These are phyloP conservation scores for Mycena crocata DNA, from an alignment of 768 basidiomycete genomes.

Conservation along the genomic window DNA sequence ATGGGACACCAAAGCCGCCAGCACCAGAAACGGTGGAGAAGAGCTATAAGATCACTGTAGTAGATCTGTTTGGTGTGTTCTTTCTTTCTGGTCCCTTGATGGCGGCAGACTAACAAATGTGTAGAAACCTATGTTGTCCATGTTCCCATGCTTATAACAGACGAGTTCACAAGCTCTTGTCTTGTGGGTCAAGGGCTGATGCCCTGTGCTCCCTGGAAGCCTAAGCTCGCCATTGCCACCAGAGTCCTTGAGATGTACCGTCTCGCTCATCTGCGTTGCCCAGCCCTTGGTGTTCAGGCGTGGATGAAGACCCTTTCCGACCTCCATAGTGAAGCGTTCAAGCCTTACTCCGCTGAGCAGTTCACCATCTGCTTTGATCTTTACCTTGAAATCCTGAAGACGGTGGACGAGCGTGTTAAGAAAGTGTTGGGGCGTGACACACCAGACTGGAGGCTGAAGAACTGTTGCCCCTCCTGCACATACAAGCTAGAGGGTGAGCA, in stretches of 20 bases:
- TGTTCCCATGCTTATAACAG: not conserved
- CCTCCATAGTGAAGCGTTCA: conserved; percentile 18
- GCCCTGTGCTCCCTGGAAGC: not conserved
- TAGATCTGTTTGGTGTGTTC: too few relatives aligned
- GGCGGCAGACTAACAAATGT: too few relatives aligned
- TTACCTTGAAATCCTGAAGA: conserved; percentile 44
- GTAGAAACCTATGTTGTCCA: too few relatives aligned
- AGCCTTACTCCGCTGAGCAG: conserved; percentile 7
- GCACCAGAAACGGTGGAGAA: too few relatives aligned
- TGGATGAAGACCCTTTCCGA: too few relatives aligned
- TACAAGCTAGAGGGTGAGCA: conserved; percentile 50
- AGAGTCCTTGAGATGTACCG: not conserved
- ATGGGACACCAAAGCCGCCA: too few relatives aligned
- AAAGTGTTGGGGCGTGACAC: conserved; percentile 40
- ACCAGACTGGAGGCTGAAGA: conserved; percentile 45
- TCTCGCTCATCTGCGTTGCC: not conserved
- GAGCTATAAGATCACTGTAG: too few relatives aligned
- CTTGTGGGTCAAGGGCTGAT: conserved; percentile 1
- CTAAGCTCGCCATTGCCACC: not conserved
- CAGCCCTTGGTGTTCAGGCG: conserved; percentile 12
- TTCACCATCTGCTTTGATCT: conserved; percentile 49
- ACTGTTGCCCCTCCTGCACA: conserved; percentile 51
- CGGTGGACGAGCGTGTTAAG: conserved; percentile 34
- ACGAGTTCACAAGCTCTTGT: not conserved
- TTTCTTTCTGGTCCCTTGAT: too few relatives aligned